Conservation (phyloP, 192 early-diverging fungal species). For the Entomortierella chlamydospora region DNA sequence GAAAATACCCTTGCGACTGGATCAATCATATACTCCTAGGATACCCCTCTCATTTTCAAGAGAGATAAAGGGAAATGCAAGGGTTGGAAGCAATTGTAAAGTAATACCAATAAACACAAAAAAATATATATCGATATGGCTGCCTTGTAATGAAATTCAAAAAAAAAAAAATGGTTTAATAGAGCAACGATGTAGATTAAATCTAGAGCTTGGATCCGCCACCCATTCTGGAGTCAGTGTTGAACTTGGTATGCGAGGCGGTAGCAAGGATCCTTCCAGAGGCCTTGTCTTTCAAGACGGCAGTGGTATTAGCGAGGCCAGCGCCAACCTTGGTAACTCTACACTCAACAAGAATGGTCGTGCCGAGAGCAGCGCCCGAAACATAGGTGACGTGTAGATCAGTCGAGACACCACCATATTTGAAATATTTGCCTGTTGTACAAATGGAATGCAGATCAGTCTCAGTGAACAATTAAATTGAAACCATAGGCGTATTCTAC, state of each 20-base stretch:
- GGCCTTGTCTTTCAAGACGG: constrained; percentile 37
- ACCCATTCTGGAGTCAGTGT: constrained; percentile 48
- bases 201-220: constrained; percentile 37
- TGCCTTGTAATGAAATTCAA: too few relatives aligned
- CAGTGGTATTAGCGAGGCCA: constrained; percentile 40
- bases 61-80: constrained; percentile 2
- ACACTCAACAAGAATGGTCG: constrained; percentile 44
- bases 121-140: background rate
- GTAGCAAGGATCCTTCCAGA: constrained; percentile 41
- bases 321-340: constrained; percentile 44
- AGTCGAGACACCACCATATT: constrained; percentile 51
- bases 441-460: too few relatives aligned
- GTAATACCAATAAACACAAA: constrained; percentile 7
- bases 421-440: constrained; percentile 38
- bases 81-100: constrained; percentile 7
- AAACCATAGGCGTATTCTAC: too few relatives aligned
- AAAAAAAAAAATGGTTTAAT: background rate
- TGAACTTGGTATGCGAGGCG: constrained; percentile 52
- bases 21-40: constrained; percentile 9
- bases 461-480: too few relatives aligned
- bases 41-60: constrained; percentile 4
- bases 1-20: constrained; percentile 14
- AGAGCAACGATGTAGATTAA: too few relatives aligned
- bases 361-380: constrained; percentile 31
- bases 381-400: constrained; percentile 58